Evolutionary conservation across 257 asterid genomes (phyloP).

Genomic region (Solanum clarkiae): DNA sequence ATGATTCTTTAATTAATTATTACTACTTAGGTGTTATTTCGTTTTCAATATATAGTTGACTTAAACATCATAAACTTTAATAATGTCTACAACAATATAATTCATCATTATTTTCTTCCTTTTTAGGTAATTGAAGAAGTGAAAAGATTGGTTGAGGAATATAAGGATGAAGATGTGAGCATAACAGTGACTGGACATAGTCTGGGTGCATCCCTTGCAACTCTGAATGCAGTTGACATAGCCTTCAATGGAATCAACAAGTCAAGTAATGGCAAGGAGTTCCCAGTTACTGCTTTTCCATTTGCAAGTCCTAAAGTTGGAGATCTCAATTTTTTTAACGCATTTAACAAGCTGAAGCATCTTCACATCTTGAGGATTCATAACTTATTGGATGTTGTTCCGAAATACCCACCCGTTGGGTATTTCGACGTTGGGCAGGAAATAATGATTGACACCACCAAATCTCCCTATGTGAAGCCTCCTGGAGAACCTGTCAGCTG

Average conservation of each 20-base stretch:
- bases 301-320: constrained; percentile 74
- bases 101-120: background rate
- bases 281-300: constrained; percentile 48
- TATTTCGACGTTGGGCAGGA: constrained; percentile 63
- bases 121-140: constrained; percentile 55
- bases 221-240: constrained; percentile 56
- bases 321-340: constrained; percentile 17
- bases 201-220: constrained; percentile 62
- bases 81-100: too few species aligned
- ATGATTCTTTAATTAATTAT: too few species aligned
- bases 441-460: constrained; percentile 33
- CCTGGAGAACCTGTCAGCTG: constrained; percentile 29
- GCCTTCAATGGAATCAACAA: constrained; percentile 39
- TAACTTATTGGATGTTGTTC: constrained; percentile 49
- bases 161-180: constrained; percentile 59
- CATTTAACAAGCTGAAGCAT: background rate
- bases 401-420: constrained; percentile 32
- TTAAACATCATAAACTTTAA: background rate
- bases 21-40: background rate
- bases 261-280: constrained; percentile 26
- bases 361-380: constrained; percentile 28
- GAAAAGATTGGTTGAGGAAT: constrained; percentile 42
- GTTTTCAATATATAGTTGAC: background rate
- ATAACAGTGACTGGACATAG: constrained; percentile 72
- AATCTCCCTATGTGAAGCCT: constrained; percentile 38